phyloP scores from a whole-genome alignment of 192 early-diverging fungal species.

The Coemansia sp. region DNA sequence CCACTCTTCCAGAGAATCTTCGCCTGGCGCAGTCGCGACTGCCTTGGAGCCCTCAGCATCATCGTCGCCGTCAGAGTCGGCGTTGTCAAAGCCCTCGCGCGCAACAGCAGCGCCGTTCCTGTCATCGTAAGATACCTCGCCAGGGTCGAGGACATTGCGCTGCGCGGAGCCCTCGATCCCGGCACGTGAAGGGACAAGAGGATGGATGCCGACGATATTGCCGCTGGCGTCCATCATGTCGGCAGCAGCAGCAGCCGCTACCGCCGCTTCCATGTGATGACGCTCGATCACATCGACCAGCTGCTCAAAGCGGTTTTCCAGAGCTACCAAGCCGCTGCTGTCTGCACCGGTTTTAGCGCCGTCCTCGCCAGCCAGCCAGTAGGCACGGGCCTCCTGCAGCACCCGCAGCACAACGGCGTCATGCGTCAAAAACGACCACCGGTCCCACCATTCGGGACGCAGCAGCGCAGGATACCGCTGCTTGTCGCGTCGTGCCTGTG shows the following conservation, averaged over 20 bases:
- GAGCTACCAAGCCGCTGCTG: slow-evolving; percentile 1
- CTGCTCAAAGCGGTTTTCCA: slow-evolving; percentile 31
- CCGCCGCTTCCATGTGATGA: slow-evolving; percentile 17
- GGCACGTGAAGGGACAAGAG: slow-evolving; percentile 17
- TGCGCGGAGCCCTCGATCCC: slow-evolving; percentile 2
- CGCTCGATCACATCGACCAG: slow-evolving; percentile 26
- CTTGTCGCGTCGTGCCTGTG: slow-evolving; percentile 33
- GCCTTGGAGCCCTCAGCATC: not conserved
- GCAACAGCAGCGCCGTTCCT: not conserved
- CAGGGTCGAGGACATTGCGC: slow-evolving; percentile 5
- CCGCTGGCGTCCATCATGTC: slow-evolving; percentile 5
- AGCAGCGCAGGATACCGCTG: slow-evolving; percentile 49
- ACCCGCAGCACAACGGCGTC: slow-evolving; percentile 46
- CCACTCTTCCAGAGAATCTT: slow-evolving; percentile 27
- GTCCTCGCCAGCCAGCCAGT: slow-evolving; percentile 24
- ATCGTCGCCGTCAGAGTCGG: slow-evolving; percentile 18
- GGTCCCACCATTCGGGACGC: slow-evolving; percentile 46
- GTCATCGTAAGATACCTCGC: not conserved
- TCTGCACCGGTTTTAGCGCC: not conserved
- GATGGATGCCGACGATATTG: slow-evolving; percentile 36
- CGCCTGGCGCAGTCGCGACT: not conserved
- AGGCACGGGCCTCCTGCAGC: slow-evolving; percentile 43
- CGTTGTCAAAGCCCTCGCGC: slow-evolving; percentile 2
- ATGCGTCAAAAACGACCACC: slow-evolving; percentile 45
- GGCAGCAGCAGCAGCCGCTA: not conserved